Percentiles rank a stretch among this genome's conserved stretches.
These are phyloP conservation scores for Prunus campanulata DNA, from an alignment of 306 rosid genomes.

Conservation along the genomic window DNA sequence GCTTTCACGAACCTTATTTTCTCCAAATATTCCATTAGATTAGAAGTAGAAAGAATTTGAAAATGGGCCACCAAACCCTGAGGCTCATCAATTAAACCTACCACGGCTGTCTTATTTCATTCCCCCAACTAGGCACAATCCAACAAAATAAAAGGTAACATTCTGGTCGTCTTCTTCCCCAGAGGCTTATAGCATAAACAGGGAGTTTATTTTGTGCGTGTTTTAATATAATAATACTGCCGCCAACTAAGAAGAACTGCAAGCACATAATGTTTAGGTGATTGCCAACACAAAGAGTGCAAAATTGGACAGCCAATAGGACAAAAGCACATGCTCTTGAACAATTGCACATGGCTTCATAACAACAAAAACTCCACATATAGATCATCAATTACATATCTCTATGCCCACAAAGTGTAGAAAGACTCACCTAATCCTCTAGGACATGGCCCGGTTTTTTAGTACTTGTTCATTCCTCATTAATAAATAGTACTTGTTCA, in stretches of 20 bases:
- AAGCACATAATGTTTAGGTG: conserved; percentile 46
- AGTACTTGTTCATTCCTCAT: no score
- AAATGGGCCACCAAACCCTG: background rate
- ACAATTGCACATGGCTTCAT: conserved; percentile 60
- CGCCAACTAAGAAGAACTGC: background rate
- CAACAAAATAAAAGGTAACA: background rate
- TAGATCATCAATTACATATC: conserved; percentile 14
- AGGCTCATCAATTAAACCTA: background rate
- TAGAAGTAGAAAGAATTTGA: background rate
- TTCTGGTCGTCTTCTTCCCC: background rate
- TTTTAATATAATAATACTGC: background rate
- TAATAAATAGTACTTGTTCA: no score
- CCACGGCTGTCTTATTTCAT: conserved; percentile 1
- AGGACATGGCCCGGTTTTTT: no score
- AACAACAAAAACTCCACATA: conserved; percentile 23
- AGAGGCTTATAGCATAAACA: background rate
- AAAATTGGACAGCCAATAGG: conserved; percentile 29
- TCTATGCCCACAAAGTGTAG: no score
- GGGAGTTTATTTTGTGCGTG: no score
- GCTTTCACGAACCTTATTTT: background rate
- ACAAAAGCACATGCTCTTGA: conserved; percentile 58
- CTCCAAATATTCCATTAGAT: background rate
- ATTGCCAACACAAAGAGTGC: conserved; percentile 43
- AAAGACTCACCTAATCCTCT: no score
- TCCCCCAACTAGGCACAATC: background rate